Conservation (phyloP, 2,329 filamentous ascomycete species). For the Alternaria dauci region DNA sequence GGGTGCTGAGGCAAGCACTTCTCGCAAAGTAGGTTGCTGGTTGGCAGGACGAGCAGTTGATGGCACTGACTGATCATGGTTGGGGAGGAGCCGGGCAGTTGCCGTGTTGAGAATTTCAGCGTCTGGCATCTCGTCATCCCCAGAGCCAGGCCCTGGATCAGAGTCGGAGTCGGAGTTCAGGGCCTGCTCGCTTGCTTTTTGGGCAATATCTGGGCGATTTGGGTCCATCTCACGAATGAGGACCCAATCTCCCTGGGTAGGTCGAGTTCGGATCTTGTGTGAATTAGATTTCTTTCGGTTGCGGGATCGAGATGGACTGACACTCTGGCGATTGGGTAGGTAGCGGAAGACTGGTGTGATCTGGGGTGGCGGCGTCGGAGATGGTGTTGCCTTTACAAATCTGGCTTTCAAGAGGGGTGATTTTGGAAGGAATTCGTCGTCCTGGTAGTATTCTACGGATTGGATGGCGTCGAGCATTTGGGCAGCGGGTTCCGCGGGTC, state of each 20-base stretch:
- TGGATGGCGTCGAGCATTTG: constrained; percentile 31
- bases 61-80: constrained; percentile 9
- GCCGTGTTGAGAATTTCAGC: constrained; percentile 26
- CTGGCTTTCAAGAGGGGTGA: constrained; percentile 54
- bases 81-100: constrained; percentile 9
- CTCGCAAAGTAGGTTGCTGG: constrained; percentile 28
- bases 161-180: constrained; percentile 58
- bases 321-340: constrained; percentile 35
- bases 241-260: constrained; percentile 70
- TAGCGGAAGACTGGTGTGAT: constrained; percentile 36
- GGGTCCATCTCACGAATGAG: constrained; percentile 72
- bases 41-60: constrained; percentile 19
- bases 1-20: constrained; percentile 22
- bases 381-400: constrained; percentile 55
- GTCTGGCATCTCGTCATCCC: constrained; percentile 49
- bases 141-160: constrained; percentile 50
- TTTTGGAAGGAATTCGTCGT: constrained; percentile 59
- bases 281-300: constrained; percentile 59
- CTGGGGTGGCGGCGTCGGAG: constrained; percentile 59
- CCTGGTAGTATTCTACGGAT: constrained; percentile 54
- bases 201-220: constrained; percentile 71
- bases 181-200: constrained; percentile 62
- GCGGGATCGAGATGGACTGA: constrained; percentile 55
- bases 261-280: constrained; percentile 58
- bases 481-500: constrained; percentile 2